Base-by-base conservation (phyloP, 345 rosid species). In the Nephelium lappaceum region DNA sequence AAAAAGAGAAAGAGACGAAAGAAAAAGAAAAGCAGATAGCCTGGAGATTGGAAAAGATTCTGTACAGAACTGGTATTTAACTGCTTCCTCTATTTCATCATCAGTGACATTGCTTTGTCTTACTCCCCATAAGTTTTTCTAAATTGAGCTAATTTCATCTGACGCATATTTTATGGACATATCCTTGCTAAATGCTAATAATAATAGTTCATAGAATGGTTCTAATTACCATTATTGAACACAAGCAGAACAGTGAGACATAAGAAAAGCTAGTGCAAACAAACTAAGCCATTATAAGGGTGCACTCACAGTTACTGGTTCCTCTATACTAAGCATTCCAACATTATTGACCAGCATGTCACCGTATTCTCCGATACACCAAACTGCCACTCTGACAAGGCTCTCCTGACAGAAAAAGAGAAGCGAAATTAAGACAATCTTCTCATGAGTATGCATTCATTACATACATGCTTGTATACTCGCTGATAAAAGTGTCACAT, bases 281-380 rank as follows among this genome's bases (percentile, higher is more conserved):
- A 84, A 64, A 69, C 76, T 31, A 78, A 66, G 8, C 53, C 60
- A 79, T 38, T 47, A 71, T 57, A 69, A 61, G 75, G 78, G 76
- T 70, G 66, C 78, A 81, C 94, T 89, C 81, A 97, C 99, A 57
- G 98, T 94, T 81, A 93, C 71, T 63, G 98, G 93, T 82, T 97
- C 95, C 85, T 97, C 99, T 55, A 86, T 75, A 82, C 89, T 84
- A 84, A 97, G 95, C 93, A 94, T 85, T 80, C 99, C 98, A 31
- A 77, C 88, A 88, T 89, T 94, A 76, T 93, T 92, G 66, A 94
- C 93, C 91, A 97, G 83, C 86, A 97, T 71, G 84, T 97, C 99
- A 78, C 98, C 99, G 80, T 94, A 97, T 87, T 97, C 99, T 79
- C 99, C 99, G 69, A 97, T 86, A 88, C 98, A 97, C 99, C 99